Percentiles rank a stretch among this genome's conserved stretches.
Evolutionary conservation across 768 basidiomycete species (phyloP).

Genomic region (Lentinula edodes): DNA sequence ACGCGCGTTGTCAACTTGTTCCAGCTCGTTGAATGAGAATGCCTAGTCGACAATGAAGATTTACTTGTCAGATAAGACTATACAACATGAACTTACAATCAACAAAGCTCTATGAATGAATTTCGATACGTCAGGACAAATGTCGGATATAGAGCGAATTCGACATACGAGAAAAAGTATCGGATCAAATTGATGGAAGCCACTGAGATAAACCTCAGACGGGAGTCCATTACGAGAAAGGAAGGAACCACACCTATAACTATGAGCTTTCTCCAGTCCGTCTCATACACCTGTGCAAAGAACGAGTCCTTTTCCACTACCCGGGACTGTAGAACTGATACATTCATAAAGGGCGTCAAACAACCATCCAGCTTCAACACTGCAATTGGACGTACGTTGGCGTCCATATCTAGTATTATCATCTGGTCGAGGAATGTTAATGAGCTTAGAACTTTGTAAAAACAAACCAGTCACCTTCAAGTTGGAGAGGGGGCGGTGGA

Average conservation of each 20-base stretch:
- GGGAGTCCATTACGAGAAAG: neutral
- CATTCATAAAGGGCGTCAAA: slow-evolving; percentile 13
- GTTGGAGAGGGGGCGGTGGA: slow-evolving; percentile 36
- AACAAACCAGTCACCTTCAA: slow-evolving; percentile 26
- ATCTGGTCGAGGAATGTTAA: neutral
- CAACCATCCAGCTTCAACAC: neutral
- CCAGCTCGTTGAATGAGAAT: neutral
- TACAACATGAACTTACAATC: neutral
- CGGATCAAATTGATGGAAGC: slow-evolving; percentile 32
- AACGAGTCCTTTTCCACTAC: slow-evolving; percentile 22
- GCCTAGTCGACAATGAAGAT: neutral
- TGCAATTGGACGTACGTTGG: slow-evolving; percentile 21
- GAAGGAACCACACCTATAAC: slow-evolving; percentile 25
- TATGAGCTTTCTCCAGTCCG: slow-evolving; percentile 36
- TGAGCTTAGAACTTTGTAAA: slow-evolving; percentile 1
- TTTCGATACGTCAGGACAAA: neutral
- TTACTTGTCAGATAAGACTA: neutral
- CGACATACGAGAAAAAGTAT: slow-evolving; percentile 3
- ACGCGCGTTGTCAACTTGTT: slow-evolving; percentile 2
- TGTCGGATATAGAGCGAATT: neutral
- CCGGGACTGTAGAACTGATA: slow-evolving; percentile 16
- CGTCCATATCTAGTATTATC: slow-evolving; percentile 8
- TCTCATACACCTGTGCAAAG: slow-evolving; percentile 30
- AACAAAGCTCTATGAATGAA: neutral
- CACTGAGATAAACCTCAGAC: slow-evolving; percentile 18